Evolutionary conservation across 2,329 filamentous ascomycete species (phyloP), one percentile per base, ranked within the genome.

Genomic region (Cercospora citrullina): DNA sequence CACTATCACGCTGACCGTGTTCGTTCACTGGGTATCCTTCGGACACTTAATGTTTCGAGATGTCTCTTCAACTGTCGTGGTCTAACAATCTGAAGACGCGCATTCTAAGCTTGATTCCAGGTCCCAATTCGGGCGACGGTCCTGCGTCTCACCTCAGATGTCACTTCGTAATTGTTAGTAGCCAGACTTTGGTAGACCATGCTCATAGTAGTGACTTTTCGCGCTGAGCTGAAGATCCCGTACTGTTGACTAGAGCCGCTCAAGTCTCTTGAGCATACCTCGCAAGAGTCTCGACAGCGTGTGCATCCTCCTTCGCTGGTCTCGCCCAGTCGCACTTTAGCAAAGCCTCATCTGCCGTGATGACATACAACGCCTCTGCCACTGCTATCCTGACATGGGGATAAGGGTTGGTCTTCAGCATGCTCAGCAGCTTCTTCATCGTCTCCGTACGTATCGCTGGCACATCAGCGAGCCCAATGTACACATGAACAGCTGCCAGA

Each of bases 321-420:
- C 63, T 70, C 16, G 67, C 65, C 74, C 76, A 76, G 42, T 76
- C 73, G 4, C 66, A 21, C 0, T 8, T 26, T 62, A 71, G 72
- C 68, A 78, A 53, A 23, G 5, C 61, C 23, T 79, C 78, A 21
- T 79, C 77, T 4, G 69, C 69, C 1, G 79, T 80, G 21, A 81
- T 65, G 3, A 80, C 66, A 72, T 77, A 82, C 31, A 83, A 64
- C 1, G 77, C 78, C 65, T 83, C 82, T 16, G 81, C 81, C 4
- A 82, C 79, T 5, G 76, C 71, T 12, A 73, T 57, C 74, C 89
- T 81, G 72, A 96, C 88, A 74, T 87, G 87, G 5, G 94, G 93
- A 84, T 92, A 97, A 0, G 92, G 92, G 81, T 97, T 94, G 30
- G 74, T 78, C 66, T 88, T 80, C 70, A 97, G 81, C 82, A 97